Conservation (phyloP, 768 basidiomycete species). For the Mycena galericulata region DNA sequence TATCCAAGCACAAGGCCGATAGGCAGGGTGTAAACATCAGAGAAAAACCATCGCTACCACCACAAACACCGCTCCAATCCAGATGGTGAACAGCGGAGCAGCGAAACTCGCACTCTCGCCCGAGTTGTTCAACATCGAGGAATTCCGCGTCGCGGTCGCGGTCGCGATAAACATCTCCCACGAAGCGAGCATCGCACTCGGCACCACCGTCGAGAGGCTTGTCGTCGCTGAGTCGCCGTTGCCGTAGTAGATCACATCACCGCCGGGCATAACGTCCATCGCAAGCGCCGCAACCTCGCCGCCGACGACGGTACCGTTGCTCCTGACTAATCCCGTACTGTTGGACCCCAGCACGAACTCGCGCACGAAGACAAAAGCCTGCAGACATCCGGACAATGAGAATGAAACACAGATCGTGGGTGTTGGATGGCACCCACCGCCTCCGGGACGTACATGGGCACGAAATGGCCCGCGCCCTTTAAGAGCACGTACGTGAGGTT, state of each 20-base stretch:
- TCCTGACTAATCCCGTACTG: conserved; percentile 56
- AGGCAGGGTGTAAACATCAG: no score
- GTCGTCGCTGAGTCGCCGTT: conserved; percentile 44
- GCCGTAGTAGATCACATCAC: conserved; percentile 58
- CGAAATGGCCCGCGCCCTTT: conserved; percentile 31
- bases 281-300: conserved; percentile 55
- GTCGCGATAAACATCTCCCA: conserved; percentile 48
- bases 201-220: conserved; percentile 50
- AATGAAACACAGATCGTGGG: not conserved
- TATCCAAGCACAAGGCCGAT: no score
- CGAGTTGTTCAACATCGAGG: no score
- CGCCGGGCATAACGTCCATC: conserved; percentile 51
- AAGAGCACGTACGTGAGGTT: conserved; percentile 49
- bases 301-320: conserved; percentile 54
- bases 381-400: not conserved
- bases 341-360: conserved; percentile 64
- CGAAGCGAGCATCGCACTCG: conserved; percentile 48
- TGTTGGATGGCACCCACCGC: conserved; percentile 6
- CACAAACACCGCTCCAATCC: no score
- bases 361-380: conserved; percentile 58
- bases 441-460: conserved; percentile 29
- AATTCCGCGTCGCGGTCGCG: conserved; percentile 34
- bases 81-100: no score
- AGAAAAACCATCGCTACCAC: no score
- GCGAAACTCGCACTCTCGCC: no score